These are phyloP conservation scores for Cetradonia linearis DNA, from an alignment of 495 filamentous ascomycete species.

Conservation along the genomic window DNA sequence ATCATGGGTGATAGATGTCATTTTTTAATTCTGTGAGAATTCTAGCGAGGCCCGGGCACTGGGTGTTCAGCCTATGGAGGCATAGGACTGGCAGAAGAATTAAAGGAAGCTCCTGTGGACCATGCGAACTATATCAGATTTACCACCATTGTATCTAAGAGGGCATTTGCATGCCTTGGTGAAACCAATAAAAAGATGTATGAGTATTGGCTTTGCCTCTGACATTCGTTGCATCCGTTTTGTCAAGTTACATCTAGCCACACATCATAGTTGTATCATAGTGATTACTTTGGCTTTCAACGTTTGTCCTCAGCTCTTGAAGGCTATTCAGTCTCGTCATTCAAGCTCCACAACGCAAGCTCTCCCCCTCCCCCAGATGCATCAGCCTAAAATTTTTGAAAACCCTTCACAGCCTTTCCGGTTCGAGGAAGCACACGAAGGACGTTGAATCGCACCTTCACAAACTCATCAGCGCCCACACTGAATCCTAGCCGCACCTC, in stretches of 20 bases:
- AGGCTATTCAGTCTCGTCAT: neutral
- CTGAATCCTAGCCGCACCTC: neutral
- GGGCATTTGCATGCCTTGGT: neutral
- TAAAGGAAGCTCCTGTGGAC: neutral
- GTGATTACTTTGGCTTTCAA: neutral
- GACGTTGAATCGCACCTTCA: constrained; percentile 95
- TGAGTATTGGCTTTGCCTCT: neutral
- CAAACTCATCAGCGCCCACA: neutral
- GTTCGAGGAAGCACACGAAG: constrained; percentile 93
- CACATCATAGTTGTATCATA: neutral
- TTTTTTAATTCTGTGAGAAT: neutral
- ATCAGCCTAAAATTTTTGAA: constrained; percentile 81
- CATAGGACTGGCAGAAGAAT: neutral
- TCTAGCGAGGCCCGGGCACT: neutral
- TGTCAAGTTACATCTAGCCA: neutral
- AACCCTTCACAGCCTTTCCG: constrained; percentile 93
- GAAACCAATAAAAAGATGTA: neutral
- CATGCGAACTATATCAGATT: neutral
- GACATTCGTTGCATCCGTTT: neutral
- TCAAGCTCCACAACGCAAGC: neutral
- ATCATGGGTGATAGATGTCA: neutral
- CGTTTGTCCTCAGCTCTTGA: neutral
- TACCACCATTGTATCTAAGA: neutral
- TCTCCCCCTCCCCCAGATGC: neutral
- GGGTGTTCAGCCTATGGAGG: neutral